These are phyloP conservation scores for Haplosporangium sp. DNA, from an alignment of 371 early-diverging fungal genomes.

Conservation along the genomic window DNA sequence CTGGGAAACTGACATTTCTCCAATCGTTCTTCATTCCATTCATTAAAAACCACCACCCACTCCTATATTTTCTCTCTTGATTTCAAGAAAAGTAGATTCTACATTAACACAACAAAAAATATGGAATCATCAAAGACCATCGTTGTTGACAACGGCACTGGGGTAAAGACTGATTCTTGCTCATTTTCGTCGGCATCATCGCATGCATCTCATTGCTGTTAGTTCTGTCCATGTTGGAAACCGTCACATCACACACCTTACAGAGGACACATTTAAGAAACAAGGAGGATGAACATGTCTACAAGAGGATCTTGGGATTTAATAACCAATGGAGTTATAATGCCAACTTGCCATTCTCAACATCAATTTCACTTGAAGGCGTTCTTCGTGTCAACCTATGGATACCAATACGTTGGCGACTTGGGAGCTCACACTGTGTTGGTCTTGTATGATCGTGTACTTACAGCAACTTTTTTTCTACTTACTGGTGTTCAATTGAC, in stretches of 20 bases:
- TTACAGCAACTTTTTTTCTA: slow-evolving; percentile 12
- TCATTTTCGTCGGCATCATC: not conserved
- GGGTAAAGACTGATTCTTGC: slow-evolving; percentile 12
- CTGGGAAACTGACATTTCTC: not conserved
- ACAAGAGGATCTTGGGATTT: not conserved
- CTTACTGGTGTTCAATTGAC: not conserved
- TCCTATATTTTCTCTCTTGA: not conserved
- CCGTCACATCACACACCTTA: slow-evolving; percentile 9
- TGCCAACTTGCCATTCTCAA: not conserved
- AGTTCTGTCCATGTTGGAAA: not conserved
- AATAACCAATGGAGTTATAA: no score
- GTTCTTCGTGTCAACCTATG: not conserved
- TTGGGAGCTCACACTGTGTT: not conserved
- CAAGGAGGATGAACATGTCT: not conserved
- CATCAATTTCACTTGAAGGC: not conserved
- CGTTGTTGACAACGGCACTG: slow-evolving; percentile 31
- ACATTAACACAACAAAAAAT: not conserved
- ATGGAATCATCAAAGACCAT: slow-evolving; percentile 57
- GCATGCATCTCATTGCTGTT: not conserved
- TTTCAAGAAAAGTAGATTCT: not conserved
- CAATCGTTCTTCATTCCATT: not conserved
- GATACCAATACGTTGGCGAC: not conserved
- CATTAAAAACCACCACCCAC: not conserved
- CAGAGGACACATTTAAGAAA: not conserved
- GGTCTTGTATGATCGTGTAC: not conserved